These are phyloP conservation scores for Cicer chorassanicum DNA, from an alignment of 306 rosid species.

Conservation along the genomic window DNA sequence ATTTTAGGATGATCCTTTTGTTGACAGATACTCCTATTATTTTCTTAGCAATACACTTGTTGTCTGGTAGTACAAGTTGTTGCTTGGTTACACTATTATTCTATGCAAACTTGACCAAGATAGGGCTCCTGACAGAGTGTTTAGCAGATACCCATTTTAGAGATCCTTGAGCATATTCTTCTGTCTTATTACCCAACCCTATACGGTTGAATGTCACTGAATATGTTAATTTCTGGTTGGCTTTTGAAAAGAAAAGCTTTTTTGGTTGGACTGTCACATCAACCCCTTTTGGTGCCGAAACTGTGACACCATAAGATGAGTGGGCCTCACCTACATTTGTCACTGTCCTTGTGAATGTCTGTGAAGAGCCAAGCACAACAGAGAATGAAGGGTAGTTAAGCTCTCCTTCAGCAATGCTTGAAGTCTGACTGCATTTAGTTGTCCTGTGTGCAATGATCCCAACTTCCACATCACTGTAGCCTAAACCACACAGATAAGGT, in stretches of 20 bases:
- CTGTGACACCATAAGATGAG: slow-evolving; percentile 53
- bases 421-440: slow-evolving; percentile 56
- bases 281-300: slow-evolving; percentile 63
- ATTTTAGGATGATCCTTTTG: too few relatives aligned
- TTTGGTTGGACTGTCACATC: slow-evolving; percentile 58
- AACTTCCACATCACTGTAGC: slow-evolving; percentile 56
- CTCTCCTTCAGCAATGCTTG: slow-evolving; percentile 70
- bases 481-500: slow-evolving; percentile 75
- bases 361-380: slow-evolving; percentile 55
- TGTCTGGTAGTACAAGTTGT: slow-evolving; percentile 36
- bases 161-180: slow-evolving; percentile 59
- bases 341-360: slow-evolving; percentile 74
- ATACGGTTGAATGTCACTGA: slow-evolving; percentile 55
- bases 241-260: slow-evolving; percentile 57
- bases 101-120: slow-evolving; percentile 52
- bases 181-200: slow-evolving; percentile 38
- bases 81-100: slow-evolving; percentile 32
- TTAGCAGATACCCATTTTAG: slow-evolving; percentile 60
- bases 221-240: slow-evolving; percentile 62
- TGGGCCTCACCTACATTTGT: slow-evolving; percentile 69
- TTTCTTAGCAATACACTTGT: slow-evolving; percentile 31
- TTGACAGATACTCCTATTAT: background rate
- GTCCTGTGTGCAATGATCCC: slow-evolving; percentile 53
- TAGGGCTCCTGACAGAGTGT: slow-evolving; percentile 59
- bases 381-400: slow-evolving; percentile 82